These are phyloP conservation scores for Aureobasidium sp. DNA, from an alignment of 2,329 filamentous ascomycete genomes.

Conservation along the genomic window DNA sequence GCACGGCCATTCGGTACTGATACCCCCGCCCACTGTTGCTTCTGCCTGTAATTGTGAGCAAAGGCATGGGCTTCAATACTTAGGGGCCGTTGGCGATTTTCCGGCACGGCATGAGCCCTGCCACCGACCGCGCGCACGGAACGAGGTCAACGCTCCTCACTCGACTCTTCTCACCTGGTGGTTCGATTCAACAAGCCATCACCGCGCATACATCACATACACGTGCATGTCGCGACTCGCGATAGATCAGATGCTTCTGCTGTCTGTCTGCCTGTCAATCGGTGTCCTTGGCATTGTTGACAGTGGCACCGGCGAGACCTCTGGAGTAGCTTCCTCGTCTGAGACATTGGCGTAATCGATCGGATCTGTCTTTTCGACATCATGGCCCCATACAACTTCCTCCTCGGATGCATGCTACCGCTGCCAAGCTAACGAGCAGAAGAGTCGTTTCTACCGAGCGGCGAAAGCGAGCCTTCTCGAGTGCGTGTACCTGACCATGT, in stretches of 20 bases:
- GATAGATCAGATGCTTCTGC: not conserved
- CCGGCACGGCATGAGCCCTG: not conserved
- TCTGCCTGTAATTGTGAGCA: not conserved
- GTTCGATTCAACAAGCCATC: not conserved
- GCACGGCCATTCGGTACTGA: not conserved
- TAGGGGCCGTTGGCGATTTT: not conserved
- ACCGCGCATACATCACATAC: not conserved
- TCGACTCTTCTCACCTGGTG: not conserved
- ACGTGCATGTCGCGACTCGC: not conserved
- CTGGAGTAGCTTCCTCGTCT: not conserved
- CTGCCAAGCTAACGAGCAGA: not conserved
- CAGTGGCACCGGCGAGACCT: not conserved
- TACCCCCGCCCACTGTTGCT: not conserved
- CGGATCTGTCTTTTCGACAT: not conserved
- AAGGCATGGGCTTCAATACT: not conserved
- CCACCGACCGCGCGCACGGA: not conserved
- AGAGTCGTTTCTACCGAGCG: not conserved
- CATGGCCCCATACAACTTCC: not conserved
- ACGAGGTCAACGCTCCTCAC: not conserved
- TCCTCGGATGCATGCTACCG: not conserved
- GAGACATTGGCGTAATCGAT: constrained; percentile 8
- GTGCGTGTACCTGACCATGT: not conserved
- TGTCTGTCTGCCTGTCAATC: not conserved
- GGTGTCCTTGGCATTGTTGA: not conserved
- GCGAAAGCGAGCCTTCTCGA: not conserved